phyloP scores from a whole-genome alignment of 2,329 filamentous ascomycete genomes.

The Nemania abortiva region DNA sequence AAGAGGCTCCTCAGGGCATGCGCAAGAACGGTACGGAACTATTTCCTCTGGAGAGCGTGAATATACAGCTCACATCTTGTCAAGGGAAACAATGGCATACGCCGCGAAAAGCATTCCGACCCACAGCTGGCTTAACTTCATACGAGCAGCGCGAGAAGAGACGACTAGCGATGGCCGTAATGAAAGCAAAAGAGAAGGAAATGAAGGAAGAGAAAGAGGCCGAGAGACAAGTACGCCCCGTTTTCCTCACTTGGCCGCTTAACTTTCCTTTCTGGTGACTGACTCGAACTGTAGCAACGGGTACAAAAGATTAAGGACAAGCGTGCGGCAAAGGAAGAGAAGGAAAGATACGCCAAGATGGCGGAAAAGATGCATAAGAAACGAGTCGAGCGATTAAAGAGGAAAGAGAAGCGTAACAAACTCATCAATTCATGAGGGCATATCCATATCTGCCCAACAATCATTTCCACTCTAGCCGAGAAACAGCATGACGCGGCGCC shows the following conservation, averaged over 20 bases:
- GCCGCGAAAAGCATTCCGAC: conserved; percentile 86
- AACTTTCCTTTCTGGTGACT: conserved; percentile 26
- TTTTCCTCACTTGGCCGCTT: background rate
- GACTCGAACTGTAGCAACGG: conserved; percentile 67
- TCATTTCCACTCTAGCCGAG: background rate
- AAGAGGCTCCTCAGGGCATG: conserved; percentile 69
- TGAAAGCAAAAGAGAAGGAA: conserved; percentile 94
- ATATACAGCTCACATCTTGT: conserved; percentile 36
- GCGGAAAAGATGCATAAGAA: conserved; percentile 98
- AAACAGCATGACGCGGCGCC: background rate
- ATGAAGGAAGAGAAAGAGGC: conserved; percentile 96
- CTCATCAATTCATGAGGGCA: conserved; percentile 72
- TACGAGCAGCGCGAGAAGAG: conserved; percentile 81
- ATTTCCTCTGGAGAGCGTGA: background rate
- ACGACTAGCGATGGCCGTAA: conserved; percentile 76
- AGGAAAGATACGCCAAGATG: conserved; percentile 91
- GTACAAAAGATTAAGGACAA: conserved; percentile 87
- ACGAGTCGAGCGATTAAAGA: conserved; percentile 90
- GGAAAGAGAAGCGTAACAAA: conserved; percentile 97
- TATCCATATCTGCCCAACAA: background rate
- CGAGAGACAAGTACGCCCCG: conserved; percentile 75
- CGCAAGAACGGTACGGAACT: conserved; percentile 80
- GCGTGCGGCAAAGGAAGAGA: conserved; percentile 90
- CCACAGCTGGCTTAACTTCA: conserved; percentile 79
- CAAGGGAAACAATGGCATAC: conserved; percentile 95